phyloP scores from a whole-genome alignment of 2,329 filamentous ascomycete genomes.

The Clarireedia homoeocarpa region DNA sequence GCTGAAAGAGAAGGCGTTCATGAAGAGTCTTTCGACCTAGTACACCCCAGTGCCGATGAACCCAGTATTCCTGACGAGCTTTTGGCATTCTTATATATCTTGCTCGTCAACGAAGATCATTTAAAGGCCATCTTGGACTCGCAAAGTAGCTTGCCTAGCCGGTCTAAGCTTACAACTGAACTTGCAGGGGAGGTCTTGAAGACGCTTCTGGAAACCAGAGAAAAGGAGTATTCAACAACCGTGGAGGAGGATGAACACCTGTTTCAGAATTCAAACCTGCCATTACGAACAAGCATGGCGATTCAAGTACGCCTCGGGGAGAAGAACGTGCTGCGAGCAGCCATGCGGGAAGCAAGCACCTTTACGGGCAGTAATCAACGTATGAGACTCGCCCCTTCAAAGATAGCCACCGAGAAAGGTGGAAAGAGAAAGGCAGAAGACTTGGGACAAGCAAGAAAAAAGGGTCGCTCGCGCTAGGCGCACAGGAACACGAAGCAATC shows the following conservation, averaged over 20 bases:
- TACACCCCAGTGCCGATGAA: conserved; percentile 21
- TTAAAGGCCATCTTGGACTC: conserved; percentile 32
- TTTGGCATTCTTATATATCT: conserved; percentile 35
- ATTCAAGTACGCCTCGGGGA: conserved; percentile 56
- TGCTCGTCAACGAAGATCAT: conserved; percentile 34
- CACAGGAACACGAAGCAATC: background rate
- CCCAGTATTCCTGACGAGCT: conserved; percentile 29
- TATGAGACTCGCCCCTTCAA: conserved; percentile 24
- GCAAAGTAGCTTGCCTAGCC: conserved; percentile 26
- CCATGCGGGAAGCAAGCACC: conserved; percentile 32
- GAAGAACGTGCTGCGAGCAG: conserved; percentile 47
- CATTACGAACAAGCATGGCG: conserved; percentile 41
- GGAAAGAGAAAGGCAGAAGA: conserved; percentile 20
- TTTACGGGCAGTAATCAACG: conserved; percentile 26
- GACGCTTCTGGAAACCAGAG: conserved; percentile 32
- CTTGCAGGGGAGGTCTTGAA: conserved; percentile 34
- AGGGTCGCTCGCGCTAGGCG: conserved; percentile 15
- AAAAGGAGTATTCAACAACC: conserved; percentile 44
- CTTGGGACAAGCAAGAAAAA: conserved; percentile 15
- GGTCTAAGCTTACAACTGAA: conserved; percentile 36
- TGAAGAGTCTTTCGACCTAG: conserved; percentile 53
- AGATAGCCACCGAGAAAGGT: background rate
- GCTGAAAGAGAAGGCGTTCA: conserved; percentile 48
- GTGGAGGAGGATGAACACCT: conserved; percentile 41
- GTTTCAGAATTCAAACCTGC: conserved; percentile 28